A percentile compares a stretch with the other conserved stretches of the same genome.
Conservation (phyloP, 305 asterid genomes). For the Stenogyne calaminthoides region DNA sequence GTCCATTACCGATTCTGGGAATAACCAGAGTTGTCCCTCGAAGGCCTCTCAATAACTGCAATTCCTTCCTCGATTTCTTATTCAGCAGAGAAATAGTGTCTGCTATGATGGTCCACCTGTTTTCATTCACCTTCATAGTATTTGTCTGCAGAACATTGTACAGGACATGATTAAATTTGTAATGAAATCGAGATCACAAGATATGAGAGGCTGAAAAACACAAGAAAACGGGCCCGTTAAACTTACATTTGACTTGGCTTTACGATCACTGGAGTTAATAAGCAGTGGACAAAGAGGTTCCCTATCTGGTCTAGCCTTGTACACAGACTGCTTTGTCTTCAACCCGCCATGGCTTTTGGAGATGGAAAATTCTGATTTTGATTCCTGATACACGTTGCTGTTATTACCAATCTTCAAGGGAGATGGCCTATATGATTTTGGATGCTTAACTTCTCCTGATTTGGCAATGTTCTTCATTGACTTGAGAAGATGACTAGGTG, state of each 20-base stretch:
- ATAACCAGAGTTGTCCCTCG: constrained; percentile 64
- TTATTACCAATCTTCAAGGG: constrained; percentile 43
- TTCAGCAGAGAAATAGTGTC: constrained; percentile 67
- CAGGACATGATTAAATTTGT: background rate
- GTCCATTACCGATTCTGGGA: constrained; percentile 67
- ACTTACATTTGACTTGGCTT: constrained; percentile 47
- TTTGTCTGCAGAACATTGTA: constrained; percentile 37
- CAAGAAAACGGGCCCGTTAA: constrained; percentile 7
- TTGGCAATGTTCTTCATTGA: constrained; percentile 38
- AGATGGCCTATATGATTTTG: constrained; percentile 40
- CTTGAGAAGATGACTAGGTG: constrained; percentile 37
- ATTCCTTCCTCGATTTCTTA: constrained; percentile 64
- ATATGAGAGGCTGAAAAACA: constrained; percentile 8
- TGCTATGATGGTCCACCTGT: constrained; percentile 66
- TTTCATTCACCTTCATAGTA: constrained; percentile 37
- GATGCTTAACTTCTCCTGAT: constrained; percentile 37
- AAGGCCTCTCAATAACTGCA: constrained; percentile 76
- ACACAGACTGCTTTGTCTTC: constrained; percentile 30
- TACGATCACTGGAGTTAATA: constrained; percentile 30
- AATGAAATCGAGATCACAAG: background rate
- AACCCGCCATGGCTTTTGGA: constrained; percentile 31
- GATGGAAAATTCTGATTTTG: constrained; percentile 29
- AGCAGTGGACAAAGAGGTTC: constrained; percentile 56
- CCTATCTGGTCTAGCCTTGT: constrained; percentile 41
- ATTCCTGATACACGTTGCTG: constrained; percentile 41